A percentile compares a stretch with the other conserved stretches of the same genome.
Evolutionary conservation across 352 stramenopile species (phyloP).

Genomic region (Phytophthora niederhauseri): DNA sequence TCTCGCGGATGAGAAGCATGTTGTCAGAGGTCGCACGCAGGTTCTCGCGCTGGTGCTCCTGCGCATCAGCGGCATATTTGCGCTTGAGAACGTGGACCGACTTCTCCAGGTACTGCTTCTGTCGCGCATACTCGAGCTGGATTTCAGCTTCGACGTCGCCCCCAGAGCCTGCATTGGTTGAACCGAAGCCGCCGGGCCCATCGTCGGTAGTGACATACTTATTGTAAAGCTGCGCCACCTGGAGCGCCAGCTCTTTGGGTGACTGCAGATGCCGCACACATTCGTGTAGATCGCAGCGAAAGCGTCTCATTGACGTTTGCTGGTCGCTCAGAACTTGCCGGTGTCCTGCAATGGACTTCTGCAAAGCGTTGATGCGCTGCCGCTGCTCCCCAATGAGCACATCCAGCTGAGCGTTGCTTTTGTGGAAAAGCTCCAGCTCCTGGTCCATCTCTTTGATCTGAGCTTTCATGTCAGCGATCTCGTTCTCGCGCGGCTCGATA

Average conservation of each 20-base stretch:
- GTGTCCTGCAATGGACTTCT: constrained; percentile 75
- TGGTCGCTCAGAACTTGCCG: constrained; percentile 66
- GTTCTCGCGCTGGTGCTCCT: constrained; percentile 67
- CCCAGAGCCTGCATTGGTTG: constrained; percentile 22
- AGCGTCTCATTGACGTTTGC: constrained; percentile 70
- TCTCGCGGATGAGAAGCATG: constrained; percentile 92
- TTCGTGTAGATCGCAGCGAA: constrained; percentile 88
- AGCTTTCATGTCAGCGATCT: constrained; percentile 94
- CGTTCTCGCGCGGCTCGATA: constrained; percentile 94
- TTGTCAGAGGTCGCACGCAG: constrained; percentile 82
- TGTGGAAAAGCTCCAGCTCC: constrained; percentile 96
- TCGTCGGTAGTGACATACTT: constrained; percentile 64
- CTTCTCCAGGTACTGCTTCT: constrained; percentile 94
- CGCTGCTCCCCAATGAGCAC: constrained; percentile 94
- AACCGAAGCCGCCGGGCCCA: constrained; percentile 24
- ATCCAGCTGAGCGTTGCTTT: constrained; percentile 93
- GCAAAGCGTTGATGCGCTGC: constrained; percentile 85
- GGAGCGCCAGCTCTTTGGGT: constrained; percentile 72
- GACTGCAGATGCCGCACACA: constrained; percentile 82
- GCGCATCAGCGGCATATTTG: constrained; percentile 81
- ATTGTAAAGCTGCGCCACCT: constrained; percentile 77
- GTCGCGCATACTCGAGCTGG: constrained; percentile 89
- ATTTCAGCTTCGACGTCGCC: constrained; percentile 72
- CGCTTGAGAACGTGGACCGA: constrained; percentile 90
- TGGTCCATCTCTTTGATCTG: constrained; percentile 97